Evolutionary conservation across 805 yeast species (phyloP).

Genomic region (Kregervanrija fluxuum): DNA sequence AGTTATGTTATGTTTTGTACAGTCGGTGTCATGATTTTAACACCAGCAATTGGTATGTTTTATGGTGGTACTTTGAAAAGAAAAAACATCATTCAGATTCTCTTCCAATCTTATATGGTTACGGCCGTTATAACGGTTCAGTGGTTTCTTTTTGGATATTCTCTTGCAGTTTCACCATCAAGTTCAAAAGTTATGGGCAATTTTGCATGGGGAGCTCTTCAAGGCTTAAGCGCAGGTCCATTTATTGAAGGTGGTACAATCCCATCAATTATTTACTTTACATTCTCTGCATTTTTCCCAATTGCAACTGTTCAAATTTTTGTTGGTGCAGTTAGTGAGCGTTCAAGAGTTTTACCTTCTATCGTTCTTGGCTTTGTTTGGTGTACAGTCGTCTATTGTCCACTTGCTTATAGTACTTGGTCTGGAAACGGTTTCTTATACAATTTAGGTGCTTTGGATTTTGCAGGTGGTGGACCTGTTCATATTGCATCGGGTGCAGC

Average conservation of each 20-base stretch:
- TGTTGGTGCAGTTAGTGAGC: slow-evolving; percentile 38
- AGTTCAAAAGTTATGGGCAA: slow-evolving; percentile 29
- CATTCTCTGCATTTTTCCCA: slow-evolving; percentile 39
- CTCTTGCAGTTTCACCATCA: slow-evolving; percentile 33
- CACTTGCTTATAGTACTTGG: slow-evolving; percentile 43
- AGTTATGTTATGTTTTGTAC: slow-evolving; percentile 42
- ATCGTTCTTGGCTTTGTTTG: slow-evolving; percentile 34
- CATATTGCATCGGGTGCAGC: slow-evolving; percentile 39
- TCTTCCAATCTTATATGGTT: slow-evolving; percentile 38
- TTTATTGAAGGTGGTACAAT: slow-evolving; percentile 38
- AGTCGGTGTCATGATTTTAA: slow-evolving; percentile 40
- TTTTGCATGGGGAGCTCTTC: slow-evolving; percentile 33
- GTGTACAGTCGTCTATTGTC: slow-evolving; percentile 38
- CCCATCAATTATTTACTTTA: slow-evolving; percentile 39
- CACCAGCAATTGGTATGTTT: slow-evolving; percentile 38
- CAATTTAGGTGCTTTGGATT: slow-evolving; percentile 37
- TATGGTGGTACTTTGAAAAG: slow-evolving; percentile 37
- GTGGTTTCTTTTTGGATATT: slow-evolving; percentile 42
- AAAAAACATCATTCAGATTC: slow-evolving; percentile 36
- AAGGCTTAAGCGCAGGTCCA: slow-evolving; percentile 33
- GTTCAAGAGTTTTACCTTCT: slow-evolving; percentile 36
- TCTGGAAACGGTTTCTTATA: slow-evolving; percentile 37
- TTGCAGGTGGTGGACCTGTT: slow-evolving; percentile 46
- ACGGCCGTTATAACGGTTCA: slow-evolving; percentile 31
- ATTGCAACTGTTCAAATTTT: slow-evolving; percentile 44